These are phyloP conservation scores for Trypanosoma caninum DNA, from an alignment of 208 protist species.

Conservation along the genomic window DNA sequence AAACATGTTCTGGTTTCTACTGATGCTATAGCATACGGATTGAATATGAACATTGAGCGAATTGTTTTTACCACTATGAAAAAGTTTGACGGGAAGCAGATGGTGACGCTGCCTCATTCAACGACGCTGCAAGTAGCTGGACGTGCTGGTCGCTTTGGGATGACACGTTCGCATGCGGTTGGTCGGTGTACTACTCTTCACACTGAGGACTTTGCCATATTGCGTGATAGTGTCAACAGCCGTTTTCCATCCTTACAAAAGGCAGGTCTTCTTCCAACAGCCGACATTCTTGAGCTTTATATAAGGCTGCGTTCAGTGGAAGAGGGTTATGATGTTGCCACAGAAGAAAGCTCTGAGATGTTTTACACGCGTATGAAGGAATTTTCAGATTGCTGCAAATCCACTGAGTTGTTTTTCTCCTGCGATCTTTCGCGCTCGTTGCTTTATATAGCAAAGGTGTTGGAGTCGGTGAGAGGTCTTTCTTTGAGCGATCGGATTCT, in stretches of 20 bases:
- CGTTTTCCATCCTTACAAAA: slow-evolving; percentile 20
- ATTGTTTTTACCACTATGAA: slow-evolving; percentile 78
- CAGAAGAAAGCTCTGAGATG: not conserved
- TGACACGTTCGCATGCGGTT: slow-evolving; percentile 31
- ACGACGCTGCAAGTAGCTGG: slow-evolving; percentile 80
- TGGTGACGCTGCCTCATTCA: slow-evolving; percentile 32
- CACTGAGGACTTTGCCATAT: slow-evolving; percentile 29
- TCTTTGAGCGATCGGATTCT: slow-evolving; percentile 55
- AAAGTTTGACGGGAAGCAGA: slow-evolving; percentile 80
- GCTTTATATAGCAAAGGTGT: slow-evolving; percentile 47
- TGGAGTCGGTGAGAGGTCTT: slow-evolving; percentile 49
- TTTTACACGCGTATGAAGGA: slow-evolving; percentile 39
- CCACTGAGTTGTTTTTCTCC: slow-evolving; percentile 49
- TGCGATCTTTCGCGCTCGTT: slow-evolving; percentile 74
- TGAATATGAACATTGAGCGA: slow-evolving; percentile 94
- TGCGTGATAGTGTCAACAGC: slow-evolving; percentile 29
- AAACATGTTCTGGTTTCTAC: slow-evolving; percentile 89
- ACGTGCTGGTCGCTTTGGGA: slow-evolving; percentile 83
- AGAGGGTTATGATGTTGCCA: not conserved
- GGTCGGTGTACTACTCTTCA: slow-evolving; percentile 72
- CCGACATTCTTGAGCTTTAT: slow-evolving; percentile 71
- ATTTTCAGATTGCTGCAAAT: slow-evolving; percentile 37
- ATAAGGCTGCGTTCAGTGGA: slow-evolving; percentile 33
- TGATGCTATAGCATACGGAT: slow-evolving; percentile 94
- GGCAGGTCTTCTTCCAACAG: slow-evolving; percentile 69